Conservation (phyloP, 2,329 filamentous ascomycete species). For the Escovopsis weberi region DNA sequence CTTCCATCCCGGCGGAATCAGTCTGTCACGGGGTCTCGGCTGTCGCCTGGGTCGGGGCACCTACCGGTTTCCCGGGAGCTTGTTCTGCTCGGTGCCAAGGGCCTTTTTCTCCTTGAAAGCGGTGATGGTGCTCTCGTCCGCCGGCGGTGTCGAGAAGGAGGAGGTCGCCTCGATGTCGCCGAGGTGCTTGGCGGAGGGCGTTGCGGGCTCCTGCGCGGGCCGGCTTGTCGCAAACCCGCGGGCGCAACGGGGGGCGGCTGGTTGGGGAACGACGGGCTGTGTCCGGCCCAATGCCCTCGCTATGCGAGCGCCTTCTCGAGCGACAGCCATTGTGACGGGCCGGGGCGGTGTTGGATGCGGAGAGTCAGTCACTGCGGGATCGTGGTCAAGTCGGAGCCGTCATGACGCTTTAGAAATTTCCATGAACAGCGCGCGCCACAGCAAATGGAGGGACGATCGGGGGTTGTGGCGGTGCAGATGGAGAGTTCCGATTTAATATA, state of each 20-base stretch:
- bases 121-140: slow-evolving; percentile 23
- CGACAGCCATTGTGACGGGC: slow-evolving; percentile 23
- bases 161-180: slow-evolving; percentile 37
- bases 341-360: not conserved
- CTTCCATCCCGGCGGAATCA: not conserved
- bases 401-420: slow-evolving; percentile 4
- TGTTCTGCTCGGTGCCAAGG: slow-evolving; percentile 18
- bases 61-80: slow-evolving; percentile 33
- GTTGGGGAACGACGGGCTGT: slow-evolving; percentile 11
- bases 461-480: no score
- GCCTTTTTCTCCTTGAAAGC: slow-evolving; percentile 26
- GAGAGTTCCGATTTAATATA: no score
- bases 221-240: slow-evolving; percentile 34
- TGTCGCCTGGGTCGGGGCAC: not conserved
- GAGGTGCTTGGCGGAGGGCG: slow-evolving; percentile 16
- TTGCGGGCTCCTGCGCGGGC: slow-evolving; percentile 17
- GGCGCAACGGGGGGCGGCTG: slow-evolving; percentile 11
- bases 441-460: no score
- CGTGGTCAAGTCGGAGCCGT: not conserved
- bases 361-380: not conserved
- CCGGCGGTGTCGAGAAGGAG: slow-evolving; percentile 28
- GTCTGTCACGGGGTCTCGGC: no score
- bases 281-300: slow-evolving; percentile 17
- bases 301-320: slow-evolving; percentile 26
- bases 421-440: slow-evolving; percentile 4